A percentile compares a stretch with the other conserved stretches of the same genome.
Evolutionary conservation across 2,329 filamentous ascomycete species (phyloP).

Genomic region (Neocucurbitaria cava): DNA sequence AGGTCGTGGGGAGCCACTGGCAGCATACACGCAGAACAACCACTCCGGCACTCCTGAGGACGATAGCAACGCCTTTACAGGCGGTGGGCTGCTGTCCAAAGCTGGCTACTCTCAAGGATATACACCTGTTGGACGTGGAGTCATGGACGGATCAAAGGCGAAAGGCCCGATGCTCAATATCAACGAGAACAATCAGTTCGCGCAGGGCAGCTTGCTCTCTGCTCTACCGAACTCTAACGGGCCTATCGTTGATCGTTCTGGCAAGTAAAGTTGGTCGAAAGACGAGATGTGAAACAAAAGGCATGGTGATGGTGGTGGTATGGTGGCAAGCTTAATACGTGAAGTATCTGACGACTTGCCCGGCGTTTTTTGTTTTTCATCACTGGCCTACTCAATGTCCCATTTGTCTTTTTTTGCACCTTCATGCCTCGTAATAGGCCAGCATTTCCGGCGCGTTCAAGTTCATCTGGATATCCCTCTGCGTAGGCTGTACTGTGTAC

Average conservation of each 20-base stretch:
- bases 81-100: conserved; percentile 53
- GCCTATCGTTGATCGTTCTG: conserved; percentile 49
- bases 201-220: conserved; percentile 57
- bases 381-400: not conserved
- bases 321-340: not conserved
- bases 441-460: not conserved
- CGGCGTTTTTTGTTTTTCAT: not conserved
- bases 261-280: conserved; percentile 15
- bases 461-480: not conserved
- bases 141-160: conserved; percentile 54
- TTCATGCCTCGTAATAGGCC: not conserved
- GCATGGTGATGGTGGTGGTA: not conserved
- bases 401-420: not conserved
- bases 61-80: conserved; percentile 52
- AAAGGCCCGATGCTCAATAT: conserved; percentile 56
- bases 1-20: conserved; percentile 43
- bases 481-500: not conserved
- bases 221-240: conserved; percentile 43
- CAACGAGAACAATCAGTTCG: conserved; percentile 52
- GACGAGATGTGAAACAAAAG: not conserved
- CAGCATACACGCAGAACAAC: conserved; percentile 44
- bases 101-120: conserved; percentile 50
- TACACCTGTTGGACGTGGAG: conserved; percentile 50
- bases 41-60: conserved; percentile 39
- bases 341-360: not conserved